Evolutionary conservation across 2,329 filamentous ascomycete species (phyloP), one percentile per base, ranked within the genome.

Genomic region (Pestalotiopsis sp.): DNA sequence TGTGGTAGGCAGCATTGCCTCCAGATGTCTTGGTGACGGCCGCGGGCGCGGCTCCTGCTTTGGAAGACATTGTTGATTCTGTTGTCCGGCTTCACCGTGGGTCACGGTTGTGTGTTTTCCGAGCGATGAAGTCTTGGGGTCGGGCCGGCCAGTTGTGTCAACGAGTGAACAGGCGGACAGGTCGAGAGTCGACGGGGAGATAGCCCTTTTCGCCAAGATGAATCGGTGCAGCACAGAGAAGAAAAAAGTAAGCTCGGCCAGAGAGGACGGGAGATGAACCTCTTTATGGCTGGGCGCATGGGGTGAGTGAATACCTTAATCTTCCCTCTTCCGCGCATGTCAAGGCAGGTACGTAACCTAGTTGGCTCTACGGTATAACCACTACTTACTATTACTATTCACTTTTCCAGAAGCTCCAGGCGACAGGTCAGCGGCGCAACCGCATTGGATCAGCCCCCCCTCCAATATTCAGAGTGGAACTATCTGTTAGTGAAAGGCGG

Each of bases 1-100:
- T 93, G 82, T 91, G 89, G 81, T 91, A 69, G 35, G 68, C 68
- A 39, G 61, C 52, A 75, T 92, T 92, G 72, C 90, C 90, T 68
- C 90, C 90, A 0, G 83, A 75, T 1, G 89, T 92, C 76, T 84
- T 85, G 48, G 74, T 64, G 62, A 68, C 73, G 48, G 52, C 67
- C n/a, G 68, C 60, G 6, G n/a, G 55, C 22, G 48, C 40, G 64
- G 40, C 14, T 11, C 38, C 63, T 20, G 52, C 64, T 61, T 58
- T 60, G n/a, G 67, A 65, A n/a, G 62, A 67, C 67, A 68, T 68
- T 14, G 40, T 56, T 40, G 26, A 52, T 40, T 60, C 58, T 26
- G 58, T 60, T 57, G 17, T 60, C 35, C n/a, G 26, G 17, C 58
- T 60, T 20, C 26, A 17, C 17, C n/a, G 24, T 14, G 26, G 11